Percentiles rank a stretch among this genome's conserved stretches.
These are phyloP conservation scores for Metschnikowia sp. DNA, from an alignment of 805 yeast genomes.

Conservation along the genomic window DNA sequence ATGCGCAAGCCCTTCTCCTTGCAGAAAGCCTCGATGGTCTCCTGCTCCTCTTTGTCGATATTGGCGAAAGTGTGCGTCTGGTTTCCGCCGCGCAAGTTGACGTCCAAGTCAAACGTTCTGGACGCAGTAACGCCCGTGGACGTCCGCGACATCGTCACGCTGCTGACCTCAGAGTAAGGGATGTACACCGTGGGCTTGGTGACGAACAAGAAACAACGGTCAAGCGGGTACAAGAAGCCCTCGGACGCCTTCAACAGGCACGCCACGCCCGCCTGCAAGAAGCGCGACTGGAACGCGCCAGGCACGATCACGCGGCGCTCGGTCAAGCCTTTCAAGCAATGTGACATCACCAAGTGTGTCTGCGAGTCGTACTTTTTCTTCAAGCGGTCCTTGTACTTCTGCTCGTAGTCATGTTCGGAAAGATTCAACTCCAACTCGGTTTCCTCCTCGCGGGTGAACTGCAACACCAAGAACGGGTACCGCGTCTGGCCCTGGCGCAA, in stretches of 20 bases:
- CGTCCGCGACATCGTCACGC: slow-evolving; percentile 81
- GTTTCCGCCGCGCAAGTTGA: slow-evolving; percentile 58
- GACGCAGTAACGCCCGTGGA: slow-evolving; percentile 73
- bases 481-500: slow-evolving; percentile 97
- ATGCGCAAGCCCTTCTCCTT: slow-evolving; percentile 74
- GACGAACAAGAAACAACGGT: slow-evolving; percentile 83
- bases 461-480: slow-evolving; percentile 87
- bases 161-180: slow-evolving; percentile 77
- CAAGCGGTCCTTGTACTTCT: slow-evolving; percentile 69
- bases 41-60: slow-evolving; percentile 87
- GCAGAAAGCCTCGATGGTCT: slow-evolving; percentile 69
- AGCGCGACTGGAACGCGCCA: slow-evolving; percentile 72
- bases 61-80: slow-evolving; percentile 83
- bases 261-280: slow-evolving; percentile 79
- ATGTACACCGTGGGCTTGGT: slow-evolving; percentile 93
- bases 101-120: slow-evolving; percentile 89
- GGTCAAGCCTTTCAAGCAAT: slow-evolving; percentile 85
- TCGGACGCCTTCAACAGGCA: slow-evolving; percentile 95
- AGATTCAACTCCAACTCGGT: slow-evolving; percentile 85
- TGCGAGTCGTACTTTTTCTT: slow-evolving; percentile 76
- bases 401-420: slow-evolving; percentile 75
- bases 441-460: slow-evolving; percentile 86
- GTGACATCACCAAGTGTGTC: slow-evolving; percentile 83
- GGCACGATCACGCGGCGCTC: slow-evolving; percentile 84
- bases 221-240: slow-evolving; percentile 91